Base-by-base conservation (phyloP, 179 eudicot species). In the Beta macrorhiza region DNA sequence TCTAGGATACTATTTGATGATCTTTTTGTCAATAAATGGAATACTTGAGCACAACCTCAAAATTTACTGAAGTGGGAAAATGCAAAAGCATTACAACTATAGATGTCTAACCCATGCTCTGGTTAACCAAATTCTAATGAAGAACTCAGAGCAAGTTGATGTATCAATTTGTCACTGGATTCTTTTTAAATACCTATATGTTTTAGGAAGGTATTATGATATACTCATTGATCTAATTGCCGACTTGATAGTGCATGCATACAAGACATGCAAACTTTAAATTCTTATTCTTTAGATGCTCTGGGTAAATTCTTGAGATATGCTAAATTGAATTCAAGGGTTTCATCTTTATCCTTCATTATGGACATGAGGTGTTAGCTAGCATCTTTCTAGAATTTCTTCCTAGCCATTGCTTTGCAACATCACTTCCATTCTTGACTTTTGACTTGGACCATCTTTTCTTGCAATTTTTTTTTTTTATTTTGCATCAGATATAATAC, bases 271-370 rank as follows among this genome's bases (percentile, higher is more conserved):
- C 67, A 80, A 52, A 57, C 47, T 42, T 37, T 22, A 44, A 55
- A 37, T 63, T 75, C 67, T 76, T 64, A 56, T 37, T 65, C 51
- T 52, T 53, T 11, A 32, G 17, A n/a, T 44, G 12, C n/a, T 22
- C 11, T 20, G 12, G 22, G 45, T 29, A 56, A 47, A 73, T 73
- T 51, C 56, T 81, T 74, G 12, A 22, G 20, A 81, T 67, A 75
- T 81, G 74, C 68, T 83, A 20, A 55, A 44, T 3, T 78, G 69
- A 81, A 55, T 55, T 42, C 37, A 49, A 29, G 71, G 32, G 74
- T 6, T 7, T 51, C 73, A 70, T 74, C 7, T 44, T 78, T 78
- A 57, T 72, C 56, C 59, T 58, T 73, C 75, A 64, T 32, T 64
- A 15, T 72, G 11, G 52, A n/a, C 5, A 47, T 70, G 45, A 19